A percentile compares a stretch with the other conserved stretches of the same genome.
Evolutionary conservation across 108 stramenopile species (phyloP).

Genomic region (Nitzschia palea): DNA sequence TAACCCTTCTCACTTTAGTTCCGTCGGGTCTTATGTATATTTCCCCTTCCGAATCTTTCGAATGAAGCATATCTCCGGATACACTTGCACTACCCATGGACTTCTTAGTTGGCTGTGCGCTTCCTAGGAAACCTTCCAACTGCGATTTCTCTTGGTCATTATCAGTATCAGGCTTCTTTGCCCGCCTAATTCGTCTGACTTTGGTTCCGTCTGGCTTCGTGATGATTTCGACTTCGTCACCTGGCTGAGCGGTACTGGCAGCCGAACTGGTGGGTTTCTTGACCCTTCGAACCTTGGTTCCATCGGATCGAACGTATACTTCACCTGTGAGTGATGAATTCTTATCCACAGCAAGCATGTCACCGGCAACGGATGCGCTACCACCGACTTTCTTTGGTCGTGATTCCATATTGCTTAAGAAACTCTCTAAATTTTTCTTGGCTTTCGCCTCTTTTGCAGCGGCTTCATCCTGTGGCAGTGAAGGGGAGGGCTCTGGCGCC

Average conservation of each 20-base stretch:
- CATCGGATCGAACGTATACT: slow-evolving; percentile 36
- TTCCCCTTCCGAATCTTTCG: slow-evolving; percentile 24
- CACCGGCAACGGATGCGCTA: slow-evolving; percentile 47
- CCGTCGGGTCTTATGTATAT: slow-evolving; percentile 45
- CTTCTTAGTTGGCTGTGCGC: slow-evolving; percentile 1
- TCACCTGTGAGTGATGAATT: slow-evolving; percentile 32
- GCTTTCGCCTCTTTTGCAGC: slow-evolving; percentile 11
- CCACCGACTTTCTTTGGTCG: slow-evolving; percentile 21
- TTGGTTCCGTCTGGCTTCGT: slow-evolving; percentile 37
- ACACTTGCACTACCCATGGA: slow-evolving; percentile 33
- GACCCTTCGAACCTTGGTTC: slow-evolving; percentile 50
- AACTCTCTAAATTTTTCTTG: slow-evolving; percentile 26
- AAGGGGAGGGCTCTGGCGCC: not conserved
- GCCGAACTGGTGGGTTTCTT: slow-evolving; percentile 12
- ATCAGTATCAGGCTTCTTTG: slow-evolving; percentile 20
- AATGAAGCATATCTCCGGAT: slow-evolving; percentile 28
- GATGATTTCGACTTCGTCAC: slow-evolving; percentile 41
- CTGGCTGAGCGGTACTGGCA: slow-evolving; percentile 17
- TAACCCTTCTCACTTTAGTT: slow-evolving; percentile 36
- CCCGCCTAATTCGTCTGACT: slow-evolving; percentile 28
- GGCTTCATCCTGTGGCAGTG: slow-evolving; percentile 6
- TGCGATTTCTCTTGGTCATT: not conserved
- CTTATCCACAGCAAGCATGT: slow-evolving; percentile 33
- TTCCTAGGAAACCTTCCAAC: slow-evolving; percentile 21
- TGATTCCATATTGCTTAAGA: slow-evolving; percentile 19